Evolutionary conservation across 371 early-diverging fungal genomes (phyloP).

Genomic region (Blakeslea trispora): DNA sequence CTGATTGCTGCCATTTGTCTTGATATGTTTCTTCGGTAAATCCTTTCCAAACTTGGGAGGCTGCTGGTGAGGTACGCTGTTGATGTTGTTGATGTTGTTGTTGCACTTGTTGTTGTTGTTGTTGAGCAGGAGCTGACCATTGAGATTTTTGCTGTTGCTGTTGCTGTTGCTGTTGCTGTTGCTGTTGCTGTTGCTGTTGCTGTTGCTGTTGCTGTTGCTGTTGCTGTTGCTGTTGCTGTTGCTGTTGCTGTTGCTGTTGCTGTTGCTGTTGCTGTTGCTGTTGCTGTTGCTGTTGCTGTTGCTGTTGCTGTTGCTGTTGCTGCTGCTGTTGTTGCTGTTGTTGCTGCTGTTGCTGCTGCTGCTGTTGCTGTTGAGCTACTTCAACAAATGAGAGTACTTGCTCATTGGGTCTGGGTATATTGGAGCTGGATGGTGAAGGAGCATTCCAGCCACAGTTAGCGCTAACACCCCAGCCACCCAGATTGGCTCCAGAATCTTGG

Average conservation of each 20-base stretch:
- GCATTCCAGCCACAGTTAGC: conserved; percentile 5
- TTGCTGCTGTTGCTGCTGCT: background rate
- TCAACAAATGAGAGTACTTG: background rate
- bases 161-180: background rate
- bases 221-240: background rate
- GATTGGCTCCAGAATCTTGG: conserved; percentile 4
- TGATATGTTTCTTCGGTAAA: background rate
- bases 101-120: background rate
- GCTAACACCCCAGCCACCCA: conserved; percentile 36
- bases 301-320: too few species aligned
- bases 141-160: background rate
- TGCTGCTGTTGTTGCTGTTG: background rate
- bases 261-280: background rate
- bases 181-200: background rate
- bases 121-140: too few species aligned
- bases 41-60: background rate
- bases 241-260: background rate
- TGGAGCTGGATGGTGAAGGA: background rate
- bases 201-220: conserved; percentile 7
- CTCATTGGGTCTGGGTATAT: background rate
- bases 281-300: too few species aligned
- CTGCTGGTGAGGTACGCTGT: too few species aligned
- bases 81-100: conserved; percentile 7
- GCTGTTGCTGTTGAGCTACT: background rate
- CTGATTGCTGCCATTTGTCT: conserved; percentile 3